A percentile compares a stretch with the other conserved stretches of the same genome.
Conservation (phyloP, 768 basidiomycete genomes). For the Boletus bicolor region DNA sequence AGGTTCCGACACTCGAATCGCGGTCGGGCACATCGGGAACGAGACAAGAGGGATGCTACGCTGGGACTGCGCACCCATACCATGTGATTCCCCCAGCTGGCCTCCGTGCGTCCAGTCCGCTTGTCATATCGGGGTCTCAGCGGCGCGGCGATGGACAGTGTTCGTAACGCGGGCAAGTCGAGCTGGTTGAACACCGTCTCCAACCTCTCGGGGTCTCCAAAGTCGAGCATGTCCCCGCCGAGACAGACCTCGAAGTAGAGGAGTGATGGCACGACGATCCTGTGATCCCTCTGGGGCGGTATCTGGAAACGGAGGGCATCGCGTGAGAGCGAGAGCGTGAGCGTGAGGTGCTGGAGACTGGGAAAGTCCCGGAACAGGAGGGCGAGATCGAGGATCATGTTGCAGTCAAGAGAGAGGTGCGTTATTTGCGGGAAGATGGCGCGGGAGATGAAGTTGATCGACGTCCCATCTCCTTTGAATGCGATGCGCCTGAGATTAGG, state of each 20-base stretch:
- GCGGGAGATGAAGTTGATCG: slow-evolving; percentile 17
- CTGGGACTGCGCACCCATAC: slow-evolving; percentile 17
- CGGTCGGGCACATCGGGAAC: slow-evolving; percentile 5
- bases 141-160: slow-evolving; percentile 11
- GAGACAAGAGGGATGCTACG: slow-evolving; percentile 13
- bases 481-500: slow-evolving; percentile 18
- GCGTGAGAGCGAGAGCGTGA: slow-evolving; percentile 13
- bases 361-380: slow-evolving; percentile 18
- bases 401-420: slow-evolving; percentile 22
- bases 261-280: slow-evolving; percentile 6
- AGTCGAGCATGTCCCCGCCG: slow-evolving; percentile 19
- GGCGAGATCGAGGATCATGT: slow-evolving; percentile 18
- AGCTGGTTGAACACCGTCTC: slow-evolving; percentile 20
- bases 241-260: slow-evolving; percentile 16
- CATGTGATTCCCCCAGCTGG: not conserved
- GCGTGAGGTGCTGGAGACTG: slow-evolving; percentile 13
- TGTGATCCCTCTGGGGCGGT: slow-evolving; percentile 1
- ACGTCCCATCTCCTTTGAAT: slow-evolving; percentile 12
- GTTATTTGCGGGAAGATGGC: slow-evolving; percentile 19
- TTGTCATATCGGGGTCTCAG: not conserved
- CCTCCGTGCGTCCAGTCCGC: not conserved
- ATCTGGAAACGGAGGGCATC: slow-evolving; percentile 9
- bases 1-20: slow-evolving; percentile 8
- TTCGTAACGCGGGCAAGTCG: slow-evolving; percentile 19
- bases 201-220: slow-evolving; percentile 19